These are phyloP conservation scores for Cornus suecica DNA, from an alignment of 148 eudicot genomes.

Conservation along the genomic window DNA sequence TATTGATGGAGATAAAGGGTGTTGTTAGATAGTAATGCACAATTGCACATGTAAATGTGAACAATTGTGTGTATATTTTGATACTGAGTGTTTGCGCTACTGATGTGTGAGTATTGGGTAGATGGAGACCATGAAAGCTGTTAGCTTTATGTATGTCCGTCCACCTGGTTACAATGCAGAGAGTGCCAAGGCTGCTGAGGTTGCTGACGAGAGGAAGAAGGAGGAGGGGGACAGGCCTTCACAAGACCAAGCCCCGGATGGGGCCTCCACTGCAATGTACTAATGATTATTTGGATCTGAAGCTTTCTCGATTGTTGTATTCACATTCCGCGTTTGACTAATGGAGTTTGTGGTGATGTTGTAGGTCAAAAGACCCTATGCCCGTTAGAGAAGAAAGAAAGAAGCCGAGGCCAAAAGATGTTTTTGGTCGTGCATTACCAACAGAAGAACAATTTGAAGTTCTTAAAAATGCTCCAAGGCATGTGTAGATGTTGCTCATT, in stretches of 20 bases:
- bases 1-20: too few species aligned
- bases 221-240: constrained; percentile 28
- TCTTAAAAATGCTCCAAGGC: constrained; percentile 95
- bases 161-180: constrained; percentile 98
- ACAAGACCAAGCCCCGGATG: constrained; percentile 33
- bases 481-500: constrained; percentile 3
- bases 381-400: constrained; percentile 47
- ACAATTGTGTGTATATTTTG: too few species aligned
- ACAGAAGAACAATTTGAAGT: constrained; percentile 89
- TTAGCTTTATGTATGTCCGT: constrained; percentile 96
- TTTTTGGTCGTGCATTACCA: constrained; percentile 86
- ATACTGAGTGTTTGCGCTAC: neutral
- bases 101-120: neutral
- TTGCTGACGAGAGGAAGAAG: constrained; percentile 56
- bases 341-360: constrained; percentile 3
- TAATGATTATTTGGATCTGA: neutral
- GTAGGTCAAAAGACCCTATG: constrained; percentile 45
- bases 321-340: neutral
- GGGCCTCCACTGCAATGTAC: constrained; percentile 59
- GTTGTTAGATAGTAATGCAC: too few species aligned
- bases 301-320: neutral
- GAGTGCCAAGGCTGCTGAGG: constrained; percentile 98
- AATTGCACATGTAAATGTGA: too few species aligned
- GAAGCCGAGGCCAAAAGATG: constrained; percentile 78
- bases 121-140: constrained; percentile 95